phyloP scores from a whole-genome alignment of 352 stramenopile genomes.

The Stephanocyclus meneghinianus region DNA sequence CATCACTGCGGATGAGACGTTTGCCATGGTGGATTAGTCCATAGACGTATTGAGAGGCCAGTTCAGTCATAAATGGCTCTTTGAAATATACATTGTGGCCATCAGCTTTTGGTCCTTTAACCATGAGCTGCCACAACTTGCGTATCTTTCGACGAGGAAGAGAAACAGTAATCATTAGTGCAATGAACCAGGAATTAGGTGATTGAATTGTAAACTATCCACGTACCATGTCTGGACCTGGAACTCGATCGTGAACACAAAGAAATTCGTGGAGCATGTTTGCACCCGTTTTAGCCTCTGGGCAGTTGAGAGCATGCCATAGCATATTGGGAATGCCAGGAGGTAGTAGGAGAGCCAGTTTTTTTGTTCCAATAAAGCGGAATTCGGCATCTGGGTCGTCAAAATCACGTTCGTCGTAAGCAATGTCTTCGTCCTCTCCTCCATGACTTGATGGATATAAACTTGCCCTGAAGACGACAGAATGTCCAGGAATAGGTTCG shows the following conservation, averaged over 20 bases:
- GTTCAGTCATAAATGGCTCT: constrained; percentile 40
- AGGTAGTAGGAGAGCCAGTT: constrained; percentile 28
- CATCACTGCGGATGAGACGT: constrained; percentile 27
- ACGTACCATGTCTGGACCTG: constrained; percentile 17
- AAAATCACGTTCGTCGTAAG: not conserved
- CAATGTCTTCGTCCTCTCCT: not conserved
- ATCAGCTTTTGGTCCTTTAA: constrained; percentile 39
- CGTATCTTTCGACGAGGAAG: constrained; percentile 1
- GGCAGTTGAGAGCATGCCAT: constrained; percentile 45
- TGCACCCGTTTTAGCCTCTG: constrained; percentile 32
- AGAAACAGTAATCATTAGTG: not conserved
- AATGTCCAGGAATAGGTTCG: not conserved
- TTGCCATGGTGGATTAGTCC: constrained; percentile 19
- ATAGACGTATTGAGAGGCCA: constrained; percentile 40
- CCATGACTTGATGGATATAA: not conserved
- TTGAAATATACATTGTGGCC: constrained; percentile 43
- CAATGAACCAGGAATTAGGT: not conserved
- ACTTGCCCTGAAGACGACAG: not conserved
- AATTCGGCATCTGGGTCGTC: not conserved
- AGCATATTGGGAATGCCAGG: constrained; percentile 37
- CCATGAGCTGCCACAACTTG: constrained; percentile 46
- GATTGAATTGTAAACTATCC: not conserved
- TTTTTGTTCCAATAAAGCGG: constrained; percentile 22
- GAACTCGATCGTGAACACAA: constrained; percentile 36
- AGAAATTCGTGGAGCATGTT: constrained; percentile 38